phyloP scores from a whole-genome alignment of 306 rosid species.

The Begonia fuchsioides region DNA sequence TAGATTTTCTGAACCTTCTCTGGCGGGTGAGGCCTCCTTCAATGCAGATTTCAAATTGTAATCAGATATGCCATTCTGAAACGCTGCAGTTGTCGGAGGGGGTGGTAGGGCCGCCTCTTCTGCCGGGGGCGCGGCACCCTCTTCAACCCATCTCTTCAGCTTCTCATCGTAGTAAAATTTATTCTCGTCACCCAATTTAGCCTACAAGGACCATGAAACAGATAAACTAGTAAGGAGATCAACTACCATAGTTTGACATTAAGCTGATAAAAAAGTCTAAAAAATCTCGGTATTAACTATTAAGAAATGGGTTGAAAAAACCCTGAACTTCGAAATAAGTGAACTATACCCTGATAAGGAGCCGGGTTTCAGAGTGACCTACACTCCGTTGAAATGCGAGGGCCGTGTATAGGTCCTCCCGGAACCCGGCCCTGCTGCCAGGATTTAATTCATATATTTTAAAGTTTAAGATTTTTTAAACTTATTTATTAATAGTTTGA shows the following conservation, averaged over 20 bases:
- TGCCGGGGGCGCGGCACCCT: constrained; percentile 63
- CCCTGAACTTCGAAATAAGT: too few relatives aligned
- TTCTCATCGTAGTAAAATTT: constrained; percentile 86
- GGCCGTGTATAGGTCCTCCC: too few relatives aligned
- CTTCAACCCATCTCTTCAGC: constrained; percentile 86
- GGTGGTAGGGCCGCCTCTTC: constrained; percentile 70
- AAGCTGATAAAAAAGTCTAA: background rate
- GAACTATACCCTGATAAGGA: too few relatives aligned
- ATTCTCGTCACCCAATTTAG: constrained; percentile 76
- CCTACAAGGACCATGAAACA: constrained; percentile 21
- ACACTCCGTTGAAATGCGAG: too few relatives aligned
- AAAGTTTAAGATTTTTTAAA: too few relatives aligned
- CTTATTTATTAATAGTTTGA: too few relatives aligned
- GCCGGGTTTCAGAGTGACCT: too few relatives aligned
- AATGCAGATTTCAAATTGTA: constrained; percentile 62
- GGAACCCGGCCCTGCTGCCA: too few relatives aligned
- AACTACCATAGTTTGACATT: too few relatives aligned
- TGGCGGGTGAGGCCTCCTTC: constrained; percentile 32
- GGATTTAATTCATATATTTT: too few relatives aligned
- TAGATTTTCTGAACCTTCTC: constrained; percentile 18
- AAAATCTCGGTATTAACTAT: too few relatives aligned
- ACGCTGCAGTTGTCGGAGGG: constrained; percentile 57
- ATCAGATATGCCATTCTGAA: constrained; percentile 59
- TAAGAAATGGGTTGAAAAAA: too few relatives aligned
- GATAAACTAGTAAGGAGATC: background rate